Evolutionary conservation across 148 eudicot genomes (phyloP).

Genomic region (Vaccinium macrocarpon): DNA sequence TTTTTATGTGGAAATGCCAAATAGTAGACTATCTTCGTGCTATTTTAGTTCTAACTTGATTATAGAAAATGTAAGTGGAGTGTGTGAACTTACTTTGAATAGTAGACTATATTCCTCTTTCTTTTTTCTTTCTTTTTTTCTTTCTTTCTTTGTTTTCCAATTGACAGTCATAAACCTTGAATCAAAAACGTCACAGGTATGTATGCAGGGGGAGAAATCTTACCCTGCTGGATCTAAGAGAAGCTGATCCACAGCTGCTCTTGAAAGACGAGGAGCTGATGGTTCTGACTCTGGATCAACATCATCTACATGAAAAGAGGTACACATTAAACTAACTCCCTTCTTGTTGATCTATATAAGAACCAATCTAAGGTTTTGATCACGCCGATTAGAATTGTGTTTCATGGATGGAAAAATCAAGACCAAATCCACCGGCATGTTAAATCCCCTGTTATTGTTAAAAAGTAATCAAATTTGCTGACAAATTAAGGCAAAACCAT

Average conservation of each 20-base stretch:
- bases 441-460: too few relatives aligned
- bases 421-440: too few relatives aligned
- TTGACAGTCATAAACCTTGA: background rate
- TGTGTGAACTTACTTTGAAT: background rate
- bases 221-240: constrained; percentile 58
- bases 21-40: background rate
- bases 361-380: background rate
- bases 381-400: too few relatives aligned
- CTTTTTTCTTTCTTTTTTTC: too few relatives aligned
- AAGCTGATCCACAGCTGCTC: constrained; percentile 49
- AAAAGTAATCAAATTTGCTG: too few relatives aligned
- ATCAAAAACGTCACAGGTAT: background rate
- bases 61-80: background rate
- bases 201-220: background rate
- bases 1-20: background rate
- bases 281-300: constrained; percentile 49
- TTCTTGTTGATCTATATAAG: background rate
- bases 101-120: too few relatives aligned
- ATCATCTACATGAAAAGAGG: constrained; percentile 27
- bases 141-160: background rate
- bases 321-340: background rate
- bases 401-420: too few relatives aligned
- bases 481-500: too few relatives aligned
- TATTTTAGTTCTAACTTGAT: background rate
- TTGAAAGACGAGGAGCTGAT: constrained; percentile 47